Evolutionary conservation across 164 flowering plant genomes (phyloP), one percentile per base, ranked within the genome.

Genomic region (Tetracentron sinense): DNA sequence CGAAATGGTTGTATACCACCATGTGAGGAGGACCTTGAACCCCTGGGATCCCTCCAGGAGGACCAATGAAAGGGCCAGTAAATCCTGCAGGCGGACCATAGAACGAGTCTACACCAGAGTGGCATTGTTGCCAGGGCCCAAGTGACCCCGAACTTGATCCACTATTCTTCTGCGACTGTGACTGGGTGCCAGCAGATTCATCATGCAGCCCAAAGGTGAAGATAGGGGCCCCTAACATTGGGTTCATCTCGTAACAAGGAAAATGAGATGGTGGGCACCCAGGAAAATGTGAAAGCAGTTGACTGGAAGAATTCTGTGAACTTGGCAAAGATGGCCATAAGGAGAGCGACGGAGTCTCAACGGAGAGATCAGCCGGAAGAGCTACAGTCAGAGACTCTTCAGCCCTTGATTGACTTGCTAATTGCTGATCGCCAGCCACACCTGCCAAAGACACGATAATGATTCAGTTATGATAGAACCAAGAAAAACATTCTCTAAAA

Each of bases 1-100:
- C 86, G 77, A 87, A 94, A 77, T 94, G 99, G 68, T 91, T 91
- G 69, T 94, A 94, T 15, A 94, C 89, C 60, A 91, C 92, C 99
- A 94, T 94, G 74, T 94, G 97, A 6, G 94, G 93, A 17, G 93
- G 89, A 22, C 87, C 92, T 69, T 88, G 98, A 64, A 87, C 87
- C 55, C 92, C 96, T 6, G 96, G 84, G 19, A 92, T 90, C 42
- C 89, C 88, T 50, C 90, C 95, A 52, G 87, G 80, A 6, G 96
- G 88, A 65, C 79, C 76, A 53, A 94, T 85, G 75, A 89, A 94
- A 69, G 97, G 92, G 12, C 93, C 96, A 47, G 90, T 68, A 58
- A 83, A 94, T 51, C 97, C 90, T 49, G 95, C 79, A 16, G 93
- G 84, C 57, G 87, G 88, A 49, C 95, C 97, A 68, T 89, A 91